Evolutionary conservation across 2,329 filamentous ascomycete genomes (phyloP), one percentile per base, ranked within the genome.

Genomic region (Meredithiella fracta): DNA sequence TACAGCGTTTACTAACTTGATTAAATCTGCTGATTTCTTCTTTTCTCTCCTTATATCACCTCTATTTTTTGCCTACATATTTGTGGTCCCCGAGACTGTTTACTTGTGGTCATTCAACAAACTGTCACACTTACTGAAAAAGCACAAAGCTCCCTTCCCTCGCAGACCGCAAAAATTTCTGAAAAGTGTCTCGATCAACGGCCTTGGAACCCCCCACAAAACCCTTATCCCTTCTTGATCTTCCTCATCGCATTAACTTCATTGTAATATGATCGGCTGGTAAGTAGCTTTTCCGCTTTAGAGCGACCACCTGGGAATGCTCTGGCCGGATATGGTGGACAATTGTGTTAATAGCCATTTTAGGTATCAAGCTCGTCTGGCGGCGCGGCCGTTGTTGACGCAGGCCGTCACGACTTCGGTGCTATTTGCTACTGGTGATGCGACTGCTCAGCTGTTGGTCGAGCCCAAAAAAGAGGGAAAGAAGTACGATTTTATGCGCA

Each of bases 371-470:
- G 75, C 80, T 65, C 85, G 80, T 69, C 76, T 96, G 67, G 83
- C 85, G 63, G 78, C 81, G 64, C 80, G 86, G 65, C 91, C 91
- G 59, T 74, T 97, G 63, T 79, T 96, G 65, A 97, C 91, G 9
- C 88, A 95, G 74, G 86, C 84, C 67, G 72, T 95, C 63, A 94
- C 89, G 57, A 96, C 91, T 40, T 85, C 87, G 51, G 78, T 97
- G 59, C 82, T 98, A 60, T 98, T 97, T 67, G 90, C 85, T 58
- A 86, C 89, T 14, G 92, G 92, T 64, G 92, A 98, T 71, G 75
- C 85, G 59, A 82, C 94, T 62, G 88, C 92, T 38, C 92, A 98
- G 70, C 91, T 97, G 71, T 75, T 80, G 37, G 86, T 98, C 59
- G 91, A 97, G 71, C 83, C 81, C 68, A 82, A 77, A 64, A 90